These are phyloP conservation scores for Talaromyces sp. DNA, from an alignment of 2,329 filamentous ascomycete genomes.

Conservation along the genomic window DNA sequence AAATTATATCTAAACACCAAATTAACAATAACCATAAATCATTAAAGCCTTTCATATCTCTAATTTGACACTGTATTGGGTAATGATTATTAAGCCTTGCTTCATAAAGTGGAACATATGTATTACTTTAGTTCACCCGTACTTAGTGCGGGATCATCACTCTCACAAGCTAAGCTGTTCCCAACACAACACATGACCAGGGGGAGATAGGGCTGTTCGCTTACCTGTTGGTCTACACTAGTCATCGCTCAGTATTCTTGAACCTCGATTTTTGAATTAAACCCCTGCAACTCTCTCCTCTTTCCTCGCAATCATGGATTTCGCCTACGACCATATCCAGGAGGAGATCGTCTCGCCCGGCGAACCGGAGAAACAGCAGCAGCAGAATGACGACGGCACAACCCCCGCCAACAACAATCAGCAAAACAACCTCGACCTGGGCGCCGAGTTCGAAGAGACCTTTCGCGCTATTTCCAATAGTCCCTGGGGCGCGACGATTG, in stretches of 20 bases:
- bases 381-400: slow-evolving; percentile 28
- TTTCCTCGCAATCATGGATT: slow-evolving; percentile 63
- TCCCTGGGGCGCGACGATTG: slow-evolving; percentile 83
- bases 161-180: neutral
- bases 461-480: slow-evolving; percentile 90
- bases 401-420: slow-evolving; percentile 14
- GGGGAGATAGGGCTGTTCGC: neutral
- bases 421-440: slow-evolving; percentile 55
- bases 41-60: too few relatives aligned
- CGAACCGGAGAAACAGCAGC: slow-evolving; percentile 42
- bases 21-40: too few relatives aligned
- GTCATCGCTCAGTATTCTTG: neutral
- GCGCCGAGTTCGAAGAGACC: slow-evolving; percentile 86
- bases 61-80: too few relatives aligned
- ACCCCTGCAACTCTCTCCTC: neutral
- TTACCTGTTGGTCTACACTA: neutral
- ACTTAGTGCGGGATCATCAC: neutral
- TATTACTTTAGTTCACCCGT: too few relatives aligned
- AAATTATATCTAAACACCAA: too few relatives aligned
- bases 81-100: too few relatives aligned
- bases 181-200: neutral
- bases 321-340: slow-evolving; percentile 94
- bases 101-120: too few relatives aligned
- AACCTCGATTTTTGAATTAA: neutral
- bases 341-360: slow-evolving; percentile 66